A percentile compares a stretch with the other conserved stretches of the same genome.
Evolutionary conservation across 169 alveolate species (phyloP).

Genomic region (Condylostoma magnum): DNA sequence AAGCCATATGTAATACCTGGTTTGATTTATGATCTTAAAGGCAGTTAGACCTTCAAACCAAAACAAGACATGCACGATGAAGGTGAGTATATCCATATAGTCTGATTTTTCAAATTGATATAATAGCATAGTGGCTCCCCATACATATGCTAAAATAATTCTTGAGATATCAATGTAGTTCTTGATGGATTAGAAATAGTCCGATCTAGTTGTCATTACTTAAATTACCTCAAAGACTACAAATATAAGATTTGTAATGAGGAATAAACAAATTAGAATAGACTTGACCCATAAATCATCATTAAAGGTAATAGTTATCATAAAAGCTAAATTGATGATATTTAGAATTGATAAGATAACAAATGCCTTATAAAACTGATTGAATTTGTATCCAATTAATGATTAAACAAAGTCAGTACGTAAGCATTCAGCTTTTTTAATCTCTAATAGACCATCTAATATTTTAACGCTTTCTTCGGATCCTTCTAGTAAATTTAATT

Average conservation of each 20-base stretch:
- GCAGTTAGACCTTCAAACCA: neutral
- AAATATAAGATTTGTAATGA: neutral
- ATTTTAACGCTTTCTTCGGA: neutral
- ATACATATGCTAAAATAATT: neutral
- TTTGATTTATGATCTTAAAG: neutral
- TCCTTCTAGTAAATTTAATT: too few species aligned
- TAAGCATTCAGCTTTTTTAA: neutral
- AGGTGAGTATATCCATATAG: neutral
- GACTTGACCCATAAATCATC: neutral
- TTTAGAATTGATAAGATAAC: neutral
- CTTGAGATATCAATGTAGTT: neutral
- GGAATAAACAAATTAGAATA: neutral
- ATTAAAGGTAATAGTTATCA: neutral
- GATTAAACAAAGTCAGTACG: constrained; percentile 16
- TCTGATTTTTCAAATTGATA: neutral
- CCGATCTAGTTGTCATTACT: neutral
- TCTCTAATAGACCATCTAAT: neutral
- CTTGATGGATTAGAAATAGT: neutral
- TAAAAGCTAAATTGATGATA: neutral
- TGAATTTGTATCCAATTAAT: constrained; percentile 7
- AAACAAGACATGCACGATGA: neutral
- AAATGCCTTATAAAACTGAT: neutral
- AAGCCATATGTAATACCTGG: neutral
- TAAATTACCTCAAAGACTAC: neutral
- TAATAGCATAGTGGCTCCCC: neutral